Evolutionary conservation across 306 rosid species (phyloP).

Genomic region (Ammopiptanthus mongolicus): DNA sequence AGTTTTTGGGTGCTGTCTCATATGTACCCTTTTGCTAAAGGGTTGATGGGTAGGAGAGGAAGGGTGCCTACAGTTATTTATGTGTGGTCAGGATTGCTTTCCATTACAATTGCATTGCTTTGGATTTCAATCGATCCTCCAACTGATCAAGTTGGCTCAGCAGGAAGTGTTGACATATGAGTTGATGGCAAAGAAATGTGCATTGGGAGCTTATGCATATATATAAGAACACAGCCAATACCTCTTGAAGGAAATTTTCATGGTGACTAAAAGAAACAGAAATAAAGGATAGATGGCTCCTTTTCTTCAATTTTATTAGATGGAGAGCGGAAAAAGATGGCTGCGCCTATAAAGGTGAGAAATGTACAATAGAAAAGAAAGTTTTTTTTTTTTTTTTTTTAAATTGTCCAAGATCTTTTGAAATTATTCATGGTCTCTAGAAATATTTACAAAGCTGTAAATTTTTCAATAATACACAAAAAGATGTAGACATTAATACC

Average conservation of each 20-base stretch:
- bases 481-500: neutral
- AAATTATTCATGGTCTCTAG: neutral
- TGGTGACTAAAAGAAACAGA: neutral
- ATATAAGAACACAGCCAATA: neutral
- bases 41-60: slow-evolving; percentile 89
- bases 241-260: neutral
- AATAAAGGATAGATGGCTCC: neutral
- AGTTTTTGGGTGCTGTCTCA: slow-evolving; percentile 87
- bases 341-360: neutral
- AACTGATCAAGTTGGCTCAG: neutral
- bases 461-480: neutral
- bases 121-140: slow-evolving; percentile 67
- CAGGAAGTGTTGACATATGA: slow-evolving; percentile 24
- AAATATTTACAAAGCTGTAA: neutral
- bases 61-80: slow-evolving; percentile 64
- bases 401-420: neutral
- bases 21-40: slow-evolving; percentile 86
- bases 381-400: too few relatives aligned
- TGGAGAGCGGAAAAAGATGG: neutral
- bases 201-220: neutral
- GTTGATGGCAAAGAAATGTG: neutral
- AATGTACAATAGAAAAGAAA: slow-evolving; percentile 1
- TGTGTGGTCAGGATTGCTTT: slow-evolving; percentile 73
- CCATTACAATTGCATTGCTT: slow-evolving; percentile 70
- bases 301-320: neutral